phyloP scores from a whole-genome alignment of 1,284 basidiomycete genomes.

The Rhizopogon hawkerae region DNA sequence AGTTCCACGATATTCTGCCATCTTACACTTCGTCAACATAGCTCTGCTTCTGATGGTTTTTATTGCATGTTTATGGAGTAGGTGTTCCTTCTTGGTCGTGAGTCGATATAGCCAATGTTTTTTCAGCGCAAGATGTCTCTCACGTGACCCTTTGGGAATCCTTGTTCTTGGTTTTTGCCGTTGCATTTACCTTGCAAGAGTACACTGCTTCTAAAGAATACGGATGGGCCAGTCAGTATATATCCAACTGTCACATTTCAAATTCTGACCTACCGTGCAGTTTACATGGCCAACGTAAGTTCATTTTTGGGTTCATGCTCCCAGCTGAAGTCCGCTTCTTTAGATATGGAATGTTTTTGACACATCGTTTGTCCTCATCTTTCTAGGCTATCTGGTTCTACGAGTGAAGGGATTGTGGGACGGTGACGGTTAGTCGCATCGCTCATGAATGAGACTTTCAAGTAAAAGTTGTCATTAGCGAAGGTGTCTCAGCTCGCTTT shows the following conservation, averaged over 20 bases:
- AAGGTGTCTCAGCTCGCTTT: conserved; percentile 64
- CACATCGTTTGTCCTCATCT: conserved; percentile 66
- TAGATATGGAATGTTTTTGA: conserved; percentile 88
- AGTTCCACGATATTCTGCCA: conserved; percentile 73
- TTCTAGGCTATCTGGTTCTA: conserved; percentile 59
- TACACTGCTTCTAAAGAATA: conserved; percentile 75
- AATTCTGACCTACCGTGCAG: conserved; percentile 30
- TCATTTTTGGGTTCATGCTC: not conserved
- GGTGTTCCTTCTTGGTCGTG: conserved; percentile 18
- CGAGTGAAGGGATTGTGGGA: conserved; percentile 57
- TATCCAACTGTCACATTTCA: conserved; percentile 4
- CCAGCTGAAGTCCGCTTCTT: conserved; percentile 1
- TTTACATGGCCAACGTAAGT: conserved; percentile 76
- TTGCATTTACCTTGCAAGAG: conserved; percentile 74
- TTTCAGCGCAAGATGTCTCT: conserved; percentile 47
- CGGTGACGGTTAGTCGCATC: conserved; percentile 39
- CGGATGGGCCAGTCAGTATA: conserved; percentile 71
- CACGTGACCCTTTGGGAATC: conserved; percentile 55
- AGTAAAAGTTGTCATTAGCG: conserved; percentile 27
- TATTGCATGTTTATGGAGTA: conserved; percentile 65
- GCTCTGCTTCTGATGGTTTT: conserved; percentile 60
- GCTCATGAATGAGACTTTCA: not conserved
- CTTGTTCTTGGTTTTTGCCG: conserved; percentile 66
- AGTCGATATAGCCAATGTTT: conserved; percentile 5
- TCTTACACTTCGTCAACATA: conserved; percentile 75